Conservation (phyloP, 2,329 filamentous ascomycete genomes). For the Stachybotrys chartarum region DNA sequence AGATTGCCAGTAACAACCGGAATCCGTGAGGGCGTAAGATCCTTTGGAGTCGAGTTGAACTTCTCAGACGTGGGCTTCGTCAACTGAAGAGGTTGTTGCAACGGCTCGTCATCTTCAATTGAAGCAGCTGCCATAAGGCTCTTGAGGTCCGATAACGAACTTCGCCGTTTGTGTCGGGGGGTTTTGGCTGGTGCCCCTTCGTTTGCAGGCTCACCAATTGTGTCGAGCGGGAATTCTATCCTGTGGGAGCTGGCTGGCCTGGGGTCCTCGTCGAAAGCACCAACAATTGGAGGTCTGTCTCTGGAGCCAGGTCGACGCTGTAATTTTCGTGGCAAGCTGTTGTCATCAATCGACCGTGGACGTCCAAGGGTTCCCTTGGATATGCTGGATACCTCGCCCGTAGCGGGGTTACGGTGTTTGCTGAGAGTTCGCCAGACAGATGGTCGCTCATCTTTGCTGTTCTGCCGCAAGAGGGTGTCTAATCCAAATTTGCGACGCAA, state of each 20-base stretch:
- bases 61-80: constrained; percentile 49
- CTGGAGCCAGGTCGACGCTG: constrained; percentile 45
- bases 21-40: constrained; percentile 40
- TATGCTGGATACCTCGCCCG: constrained; percentile 54
- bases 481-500: constrained; percentile 79
- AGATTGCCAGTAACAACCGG: constrained; percentile 38
- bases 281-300: constrained; percentile 53
- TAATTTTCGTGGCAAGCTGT: constrained; percentile 37
- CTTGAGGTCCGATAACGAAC: constrained; percentile 82
- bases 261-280: constrained; percentile 52
- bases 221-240: constrained; percentile 48
- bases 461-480: constrained; percentile 67
- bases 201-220: constrained; percentile 50
- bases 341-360: constrained; percentile 69
- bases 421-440: constrained; percentile 85
- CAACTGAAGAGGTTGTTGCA: constrained; percentile 41
- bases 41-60: constrained; percentile 45
- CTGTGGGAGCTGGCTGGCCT: constrained; percentile 52
- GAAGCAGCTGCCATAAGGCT: constrained; percentile 57
- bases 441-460: constrained; percentile 68
- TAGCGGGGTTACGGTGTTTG: constrained; percentile 62
- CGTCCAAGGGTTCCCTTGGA: constrained; percentile 61
- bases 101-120: constrained; percentile 29
- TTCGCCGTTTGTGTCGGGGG: constrained; percentile 75
- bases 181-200: constrained; percentile 31